Evolutionary conservation across 257 asterid genomes (phyloP), one percentile per base, ranked within the genome.

Genomic region (Cruciata laevipes): DNA sequence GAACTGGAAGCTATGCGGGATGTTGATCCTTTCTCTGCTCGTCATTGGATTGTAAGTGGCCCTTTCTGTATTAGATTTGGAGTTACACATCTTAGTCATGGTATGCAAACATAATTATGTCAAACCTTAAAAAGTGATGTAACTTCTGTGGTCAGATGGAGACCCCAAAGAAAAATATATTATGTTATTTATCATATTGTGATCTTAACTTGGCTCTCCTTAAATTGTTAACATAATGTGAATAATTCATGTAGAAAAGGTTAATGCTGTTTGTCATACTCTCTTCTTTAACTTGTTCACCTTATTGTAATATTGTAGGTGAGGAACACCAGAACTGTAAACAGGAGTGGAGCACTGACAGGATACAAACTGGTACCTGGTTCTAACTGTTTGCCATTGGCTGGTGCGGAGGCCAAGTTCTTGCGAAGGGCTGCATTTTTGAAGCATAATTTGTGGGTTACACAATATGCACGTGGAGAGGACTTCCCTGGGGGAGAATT

Each of bases 311-410:
- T 47, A 18, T 62, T 77, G 69, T 81, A 90, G 97, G 68, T 88
- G 70, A 81, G 93, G 77, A 90, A 91, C 79, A 88, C 97, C 24
- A 84, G 97, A 75, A 82, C 89, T 1, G 97, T 82, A 66, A 90
- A 90, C 62, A 80, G 96, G 67, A 85, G 85, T 27, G 97, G 97
- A 61, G 93, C 88, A 61, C 76, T 85, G 71, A 90, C 96, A 30
- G 96, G 97, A 72, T 90, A 85, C 82, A 88, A 86, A 74, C 71
- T 91, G 64, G 95, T 91, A 49, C 97, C 96, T 70, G 95, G 97
- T 78, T 85, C 97, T 30, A 91, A 91, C 71, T 91, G 96, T 76
- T 76, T 81, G 78, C 98, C 95, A 2, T 70, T 91, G 73, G 95
- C 96, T 68, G 93, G 96, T 70, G 84, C 95, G 0, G 89, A 90